Base-by-base conservation (phyloP, 2,329 filamentous ascomycete genomes). In the Hymenoscyphus salicellus region DNA sequence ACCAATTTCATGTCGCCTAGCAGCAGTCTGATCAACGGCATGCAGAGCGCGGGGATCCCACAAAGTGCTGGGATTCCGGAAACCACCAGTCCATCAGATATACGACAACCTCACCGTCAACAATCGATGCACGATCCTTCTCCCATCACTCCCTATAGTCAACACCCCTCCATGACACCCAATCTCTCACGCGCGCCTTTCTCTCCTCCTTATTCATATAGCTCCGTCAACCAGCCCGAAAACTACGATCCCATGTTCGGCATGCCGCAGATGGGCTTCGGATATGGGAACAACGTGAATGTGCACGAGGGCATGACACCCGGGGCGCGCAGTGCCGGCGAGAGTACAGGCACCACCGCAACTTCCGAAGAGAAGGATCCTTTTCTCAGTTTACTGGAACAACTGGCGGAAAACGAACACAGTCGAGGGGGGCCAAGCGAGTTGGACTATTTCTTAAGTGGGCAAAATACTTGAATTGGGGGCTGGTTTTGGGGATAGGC, bases 391-490 rank as follows among this genome's bases (percentile, higher is more conserved):
- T 78, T 95, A 52, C 79, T 95, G 41, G 91, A 95, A 75, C 91
- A 95, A 77, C 81, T 95, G 65, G 91, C 91, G 0, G 91, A 95
- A 76, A 93, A 92, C 72, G 91, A 94, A 76, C 84, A 90, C 61
- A 81, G 82, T 52, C 81, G 85, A 60, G 90, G 88, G 0, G 85
- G 87, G 10, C 89, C 89, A 14, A 89, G 84, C 69, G 91, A 94
- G 73, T 78, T 95, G 71, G 91, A 94, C 75, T 93, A 92, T 77
- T 93, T 93, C 73, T 78, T 93, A 60, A 70, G 72, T 58, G 73
- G 72, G 6, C 46, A 52, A 23, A 52, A 52, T 26, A 26, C 46
- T 23, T 52, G 46, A 52, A 52, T 26, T 3, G 46, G 46, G 20
- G 43, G 11, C 23, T 23, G n/a, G 20, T 30, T 30, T 6, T n/a